Evolutionary conservation across 306 rosid species (phyloP).

Genomic region (Arachis stenosperma): DNA sequence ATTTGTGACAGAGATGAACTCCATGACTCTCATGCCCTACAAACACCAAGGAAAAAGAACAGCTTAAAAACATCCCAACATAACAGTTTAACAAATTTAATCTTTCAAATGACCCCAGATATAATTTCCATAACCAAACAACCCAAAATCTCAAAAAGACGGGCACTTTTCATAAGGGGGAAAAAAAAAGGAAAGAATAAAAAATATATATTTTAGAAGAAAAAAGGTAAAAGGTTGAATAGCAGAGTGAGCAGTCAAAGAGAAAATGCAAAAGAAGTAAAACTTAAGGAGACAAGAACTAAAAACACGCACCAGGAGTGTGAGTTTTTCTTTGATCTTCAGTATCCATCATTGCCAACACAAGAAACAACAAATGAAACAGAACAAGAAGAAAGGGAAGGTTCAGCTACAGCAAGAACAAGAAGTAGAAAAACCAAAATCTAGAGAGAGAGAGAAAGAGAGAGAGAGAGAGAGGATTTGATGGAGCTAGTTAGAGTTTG

Average conservation of each 20-base stretch:
- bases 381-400: conserved; percentile 21
- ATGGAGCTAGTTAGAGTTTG: background rate
- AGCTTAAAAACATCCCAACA: background rate
- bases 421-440: conserved; percentile 1
- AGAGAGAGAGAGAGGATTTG: conserved; percentile 13
- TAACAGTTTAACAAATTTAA: background rate
- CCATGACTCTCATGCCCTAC: conserved; percentile 62
- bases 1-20: conserved; percentile 65
- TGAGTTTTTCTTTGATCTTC: conserved; percentile 42
- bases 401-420: background rate
- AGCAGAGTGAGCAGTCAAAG: background rate
- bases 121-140: conserved; percentile 22
- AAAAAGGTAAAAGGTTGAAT: background rate
- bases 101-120: conserved; percentile 21
- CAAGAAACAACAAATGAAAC: conserved; percentile 16
- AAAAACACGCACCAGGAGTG: conserved; percentile 41
- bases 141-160: conserved; percentile 28
- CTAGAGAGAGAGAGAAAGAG: conserved; percentile 16
- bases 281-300: background rate
- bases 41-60: conserved; percentile 16
- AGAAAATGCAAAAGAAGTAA: conserved; percentile 5
- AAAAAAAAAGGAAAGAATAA: conserved; percentile 25
- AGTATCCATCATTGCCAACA: conserved; percentile 44
- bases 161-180: conserved; percentile 32
- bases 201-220: background rate